Percentiles rank a stretch among this genome's conserved stretches.
phyloP scores from a whole-genome alignment of 202 grass and related monocot species.

The Sporobolus alterniflorus region DNA sequence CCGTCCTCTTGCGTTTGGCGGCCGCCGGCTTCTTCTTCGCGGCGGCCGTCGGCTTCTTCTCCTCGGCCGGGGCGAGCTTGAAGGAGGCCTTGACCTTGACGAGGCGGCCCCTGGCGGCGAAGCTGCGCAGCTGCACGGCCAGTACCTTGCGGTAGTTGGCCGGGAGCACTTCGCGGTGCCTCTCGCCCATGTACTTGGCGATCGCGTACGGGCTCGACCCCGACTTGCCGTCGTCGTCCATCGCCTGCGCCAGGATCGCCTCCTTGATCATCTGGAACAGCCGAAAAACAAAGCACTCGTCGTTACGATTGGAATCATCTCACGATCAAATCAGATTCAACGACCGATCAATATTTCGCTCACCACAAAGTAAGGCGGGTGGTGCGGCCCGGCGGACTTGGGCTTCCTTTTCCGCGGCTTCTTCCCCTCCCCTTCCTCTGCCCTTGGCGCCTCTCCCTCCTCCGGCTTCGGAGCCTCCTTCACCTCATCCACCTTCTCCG shows the following conservation, averaged over 20 bases:
- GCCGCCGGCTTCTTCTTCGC: constrained; percentile 32
- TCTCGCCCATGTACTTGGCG: constrained; percentile 80
- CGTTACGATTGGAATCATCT: background rate
- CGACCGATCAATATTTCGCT: background rate
- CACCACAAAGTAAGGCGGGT: constrained; percentile 90
- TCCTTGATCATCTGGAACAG: constrained; percentile 87
- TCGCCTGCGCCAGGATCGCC: constrained; percentile 59
- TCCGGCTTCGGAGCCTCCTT: constrained; percentile 19
- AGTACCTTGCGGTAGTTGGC: constrained; percentile 90
- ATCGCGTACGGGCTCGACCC: constrained; percentile 87
- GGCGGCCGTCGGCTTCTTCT: too few species aligned
- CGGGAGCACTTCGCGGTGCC: constrained; percentile 71
- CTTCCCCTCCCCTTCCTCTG: background rate
- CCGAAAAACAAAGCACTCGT: too few species aligned
- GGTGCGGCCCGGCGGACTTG: constrained; percentile 46
- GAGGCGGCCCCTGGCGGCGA: constrained; percentile 79
- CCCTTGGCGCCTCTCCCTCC: background rate
- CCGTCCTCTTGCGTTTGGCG: too few species aligned
- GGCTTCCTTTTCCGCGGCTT: constrained; percentile 56
- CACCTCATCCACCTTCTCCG: too few species aligned
- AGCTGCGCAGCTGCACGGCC: constrained; percentile 72
- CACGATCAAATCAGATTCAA: background rate
- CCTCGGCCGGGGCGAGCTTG: constrained; percentile 58
- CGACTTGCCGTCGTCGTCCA: constrained; percentile 53
- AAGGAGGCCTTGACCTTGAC: constrained; percentile 85